These are phyloP conservation scores for Debaryomyces sp. DNA, from an alignment of 1,139 yeast genomes.

Conservation along the genomic window DNA sequence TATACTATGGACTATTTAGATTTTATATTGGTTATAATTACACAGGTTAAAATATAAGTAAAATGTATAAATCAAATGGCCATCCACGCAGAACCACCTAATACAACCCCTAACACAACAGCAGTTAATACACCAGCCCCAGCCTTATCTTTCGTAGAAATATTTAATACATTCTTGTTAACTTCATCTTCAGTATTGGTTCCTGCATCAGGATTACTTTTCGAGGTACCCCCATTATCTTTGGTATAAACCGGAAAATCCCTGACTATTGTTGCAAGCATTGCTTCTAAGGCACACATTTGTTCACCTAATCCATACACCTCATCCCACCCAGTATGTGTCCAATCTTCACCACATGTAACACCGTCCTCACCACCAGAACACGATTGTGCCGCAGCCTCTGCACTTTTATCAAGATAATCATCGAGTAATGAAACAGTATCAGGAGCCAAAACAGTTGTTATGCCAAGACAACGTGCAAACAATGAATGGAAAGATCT, in stretches of 20 bases:
- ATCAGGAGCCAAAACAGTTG: constrained; percentile 59
- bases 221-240: constrained; percentile 48
- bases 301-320: constrained; percentile 78
- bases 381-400: constrained; percentile 72
- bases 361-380: constrained; percentile 73
- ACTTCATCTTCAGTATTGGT: constrained; percentile 26
- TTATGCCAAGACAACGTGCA: constrained; percentile 63
- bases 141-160: constrained; percentile 44
- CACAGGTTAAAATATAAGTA: background rate
- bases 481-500: constrained; percentile 76
- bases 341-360: constrained; percentile 77
- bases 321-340: constrained; percentile 59
- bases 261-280: constrained; percentile 37
- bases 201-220: constrained; percentile 52
- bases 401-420: constrained; percentile 54
- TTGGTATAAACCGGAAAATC: constrained; percentile 34
- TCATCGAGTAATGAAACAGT: constrained; percentile 44
- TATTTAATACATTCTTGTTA: constrained; percentile 32
- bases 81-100: constrained; percentile 52
- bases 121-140: constrained; percentile 54
- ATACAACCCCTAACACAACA: constrained; percentile 36
- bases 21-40: background rate
- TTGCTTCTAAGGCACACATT: constrained; percentile 72
- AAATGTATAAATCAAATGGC: constrained; percentile 25
- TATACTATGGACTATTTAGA: background rate